phyloP scores from a whole-genome alignment of 352 stramenopile genomes.

The Saprolegnia diclina region DNA sequence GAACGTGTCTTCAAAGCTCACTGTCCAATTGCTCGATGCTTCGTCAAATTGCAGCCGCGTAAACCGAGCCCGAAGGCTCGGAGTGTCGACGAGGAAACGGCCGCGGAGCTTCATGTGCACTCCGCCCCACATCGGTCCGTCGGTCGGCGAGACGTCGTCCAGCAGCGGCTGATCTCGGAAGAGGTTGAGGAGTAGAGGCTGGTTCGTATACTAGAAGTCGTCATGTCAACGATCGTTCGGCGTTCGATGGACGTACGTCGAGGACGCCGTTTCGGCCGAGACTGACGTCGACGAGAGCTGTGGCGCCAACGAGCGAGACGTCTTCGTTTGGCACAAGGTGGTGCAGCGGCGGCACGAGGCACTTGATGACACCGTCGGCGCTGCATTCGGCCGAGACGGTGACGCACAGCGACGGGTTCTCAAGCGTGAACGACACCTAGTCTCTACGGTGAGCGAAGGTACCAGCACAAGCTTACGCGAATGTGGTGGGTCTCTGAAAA shows the following conservation, averaged over 20 bases:
- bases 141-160: constrained; percentile 45
- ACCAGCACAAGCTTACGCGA: not conserved
- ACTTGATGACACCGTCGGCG: constrained; percentile 6
- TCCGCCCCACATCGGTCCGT: constrained; percentile 70
- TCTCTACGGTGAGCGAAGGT: not conserved
- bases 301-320: constrained; percentile 10
- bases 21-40: constrained; percentile 19
- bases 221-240: not conserved
- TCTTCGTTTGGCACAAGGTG: constrained; percentile 1
- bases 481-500: constrained; percentile 20
- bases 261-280: constrained; percentile 3
- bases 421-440: constrained; percentile 23
- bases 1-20: constrained; percentile 4
- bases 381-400: not conserved
- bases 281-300: constrained; percentile 5
- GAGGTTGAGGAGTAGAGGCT: constrained; percentile 44
- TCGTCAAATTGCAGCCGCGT: constrained; percentile 36
- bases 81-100: constrained; percentile 55
- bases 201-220: constrained; percentile 45
- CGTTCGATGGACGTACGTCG: not conserved
- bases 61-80: constrained; percentile 54
- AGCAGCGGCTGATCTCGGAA: constrained; percentile 45
- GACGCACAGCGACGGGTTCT: not conserved
- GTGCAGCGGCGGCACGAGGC: constrained; percentile 7
- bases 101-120: constrained; percentile 57